phyloP scores from a whole-genome alignment of 1,139 yeast species.

The Pichia sp. region DNA sequence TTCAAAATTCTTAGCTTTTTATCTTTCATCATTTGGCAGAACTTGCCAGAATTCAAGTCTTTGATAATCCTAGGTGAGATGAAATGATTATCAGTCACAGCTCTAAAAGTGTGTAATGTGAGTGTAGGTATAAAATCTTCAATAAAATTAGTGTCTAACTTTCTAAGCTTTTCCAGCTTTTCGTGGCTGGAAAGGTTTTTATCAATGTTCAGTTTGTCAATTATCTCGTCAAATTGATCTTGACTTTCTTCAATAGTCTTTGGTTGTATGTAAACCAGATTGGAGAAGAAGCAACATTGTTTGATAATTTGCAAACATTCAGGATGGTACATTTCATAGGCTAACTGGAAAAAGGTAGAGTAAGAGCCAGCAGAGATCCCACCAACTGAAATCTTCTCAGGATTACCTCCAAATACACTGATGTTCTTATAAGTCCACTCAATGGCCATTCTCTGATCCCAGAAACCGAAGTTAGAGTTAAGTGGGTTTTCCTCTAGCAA shows the following conservation, averaged over 20 bases:
- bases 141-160: slow-evolving; percentile 20
- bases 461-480: slow-evolving; percentile 38
- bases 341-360: slow-evolving; percentile 36
- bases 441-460: slow-evolving; percentile 39
- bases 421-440: slow-evolving; percentile 38
- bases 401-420: slow-evolving; percentile 33
- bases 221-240: slow-evolving; percentile 36
- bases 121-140: slow-evolving; percentile 32
- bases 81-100: slow-evolving; percentile 37
- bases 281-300: slow-evolving; percentile 35
- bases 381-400: slow-evolving; percentile 31
- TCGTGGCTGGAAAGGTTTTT: slow-evolving; percentile 14
- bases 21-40: slow-evolving; percentile 28
- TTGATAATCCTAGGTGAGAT: slow-evolving; percentile 29
- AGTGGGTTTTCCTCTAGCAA: slow-evolving; percentile 28
- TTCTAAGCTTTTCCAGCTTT: slow-evolving; percentile 18
- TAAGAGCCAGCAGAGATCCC: slow-evolving; percentile 36
- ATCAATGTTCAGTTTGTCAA: slow-evolving; percentile 21
- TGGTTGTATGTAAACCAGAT: slow-evolving; percentile 36
- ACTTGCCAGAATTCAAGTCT: slow-evolving; percentile 35
- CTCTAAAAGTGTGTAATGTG: slow-evolving; percentile 37
- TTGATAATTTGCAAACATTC: slow-evolving; percentile 35
- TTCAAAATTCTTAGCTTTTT: slow-evolving; percentile 31
- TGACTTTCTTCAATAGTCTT: slow-evolving; percentile 34
- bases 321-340: slow-evolving; percentile 37